phyloP scores from a whole-genome alignment of 176 grass and related monocot genomes.

The Phoenix roebelenii region DNA sequence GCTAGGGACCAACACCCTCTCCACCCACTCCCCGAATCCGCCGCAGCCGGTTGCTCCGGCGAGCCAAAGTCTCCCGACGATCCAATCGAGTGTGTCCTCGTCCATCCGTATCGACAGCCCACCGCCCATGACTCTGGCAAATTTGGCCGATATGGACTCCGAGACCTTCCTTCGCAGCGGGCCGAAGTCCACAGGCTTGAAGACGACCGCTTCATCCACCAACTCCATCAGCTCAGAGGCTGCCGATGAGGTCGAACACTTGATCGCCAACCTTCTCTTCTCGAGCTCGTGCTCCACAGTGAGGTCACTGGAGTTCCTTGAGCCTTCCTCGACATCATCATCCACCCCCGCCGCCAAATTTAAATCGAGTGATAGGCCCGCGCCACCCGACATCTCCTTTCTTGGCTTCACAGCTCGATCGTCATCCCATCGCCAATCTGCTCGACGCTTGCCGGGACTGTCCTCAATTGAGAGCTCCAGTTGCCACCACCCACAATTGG shows the following conservation, averaged over 20 bases:
- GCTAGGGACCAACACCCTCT: constrained; percentile 51
- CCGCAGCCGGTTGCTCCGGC: constrained; percentile 8
- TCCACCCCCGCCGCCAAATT: constrained; percentile 55
- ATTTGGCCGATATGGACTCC: constrained; percentile 52
- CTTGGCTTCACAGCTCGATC: constrained; percentile 43
- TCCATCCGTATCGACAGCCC: constrained; percentile 50
- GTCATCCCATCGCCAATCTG: constrained; percentile 51
- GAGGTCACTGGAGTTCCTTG: constrained; percentile 78
- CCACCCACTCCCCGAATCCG: constrained; percentile 59
- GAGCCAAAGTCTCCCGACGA: constrained; percentile 56
- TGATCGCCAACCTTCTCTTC: constrained; percentile 42
- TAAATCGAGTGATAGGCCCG: constrained; percentile 61
- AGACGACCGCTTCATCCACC: constrained; percentile 59
- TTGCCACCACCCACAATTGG: constrained; percentile 50
- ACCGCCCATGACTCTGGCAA: constrained; percentile 34
- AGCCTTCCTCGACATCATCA: constrained; percentile 65
- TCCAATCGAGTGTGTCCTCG: constrained; percentile 68
- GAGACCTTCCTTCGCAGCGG: constrained; percentile 41
- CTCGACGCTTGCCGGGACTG: constrained; percentile 49
- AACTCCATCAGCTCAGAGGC: constrained; percentile 44
- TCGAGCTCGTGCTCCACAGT: constrained; percentile 83
- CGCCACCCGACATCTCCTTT: constrained; percentile 37
- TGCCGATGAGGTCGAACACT: constrained; percentile 35
- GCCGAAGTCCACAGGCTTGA: constrained; percentile 60
- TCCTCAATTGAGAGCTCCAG: constrained; percentile 61